Conservation (phyloP, 1,139 yeast genomes). For the Keqinozyma sinolaborantium region DNA sequence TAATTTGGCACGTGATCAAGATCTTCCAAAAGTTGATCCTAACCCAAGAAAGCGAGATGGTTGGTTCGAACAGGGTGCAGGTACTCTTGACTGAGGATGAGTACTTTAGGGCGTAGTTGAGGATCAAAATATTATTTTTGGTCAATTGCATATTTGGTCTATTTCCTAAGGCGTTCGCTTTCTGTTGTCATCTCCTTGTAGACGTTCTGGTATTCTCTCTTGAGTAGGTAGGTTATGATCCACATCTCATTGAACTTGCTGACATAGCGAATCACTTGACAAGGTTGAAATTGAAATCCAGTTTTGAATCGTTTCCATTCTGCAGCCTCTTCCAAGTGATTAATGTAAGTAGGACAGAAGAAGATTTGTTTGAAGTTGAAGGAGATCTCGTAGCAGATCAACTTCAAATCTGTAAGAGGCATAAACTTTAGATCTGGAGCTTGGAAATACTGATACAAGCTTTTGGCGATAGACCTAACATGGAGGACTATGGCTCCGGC, state of each 20-base stretch:
- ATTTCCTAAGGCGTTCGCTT: too few species aligned
- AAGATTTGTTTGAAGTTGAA: conserved; percentile 9
- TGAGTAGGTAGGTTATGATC: conserved; percentile 10
- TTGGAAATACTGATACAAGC: conserved; percentile 2
- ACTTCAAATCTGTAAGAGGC: conserved; percentile 13
- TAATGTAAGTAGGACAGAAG: conserved; percentile 7
- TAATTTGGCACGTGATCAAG: too few species aligned
- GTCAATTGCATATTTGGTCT: too few species aligned
- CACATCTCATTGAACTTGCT: conserved; percentile 13
- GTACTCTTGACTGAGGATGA: too few species aligned
- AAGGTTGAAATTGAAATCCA: neutral
- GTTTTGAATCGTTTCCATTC: neutral
- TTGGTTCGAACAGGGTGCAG: too few species aligned
- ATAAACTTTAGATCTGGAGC: conserved; percentile 4
- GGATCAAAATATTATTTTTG: too few species aligned
- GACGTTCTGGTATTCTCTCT: conserved; percentile 5
- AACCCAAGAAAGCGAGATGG: too few species aligned
- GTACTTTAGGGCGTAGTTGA: too few species aligned
- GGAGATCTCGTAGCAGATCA: conserved; percentile 10
- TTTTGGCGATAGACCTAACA: conserved; percentile 2
- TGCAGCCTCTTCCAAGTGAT: neutral
- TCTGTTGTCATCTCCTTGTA: too few species aligned
- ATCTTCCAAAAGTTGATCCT: too few species aligned
- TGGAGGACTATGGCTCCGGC: conserved; percentile 3
- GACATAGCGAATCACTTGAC: conserved; percentile 7